A percentile compares a stretch with the other conserved stretches of the same genome.
These are phyloP conservation scores for Bruguiera sexangula DNA, from an alignment of 345 rosid species.

Conservation along the genomic window DNA sequence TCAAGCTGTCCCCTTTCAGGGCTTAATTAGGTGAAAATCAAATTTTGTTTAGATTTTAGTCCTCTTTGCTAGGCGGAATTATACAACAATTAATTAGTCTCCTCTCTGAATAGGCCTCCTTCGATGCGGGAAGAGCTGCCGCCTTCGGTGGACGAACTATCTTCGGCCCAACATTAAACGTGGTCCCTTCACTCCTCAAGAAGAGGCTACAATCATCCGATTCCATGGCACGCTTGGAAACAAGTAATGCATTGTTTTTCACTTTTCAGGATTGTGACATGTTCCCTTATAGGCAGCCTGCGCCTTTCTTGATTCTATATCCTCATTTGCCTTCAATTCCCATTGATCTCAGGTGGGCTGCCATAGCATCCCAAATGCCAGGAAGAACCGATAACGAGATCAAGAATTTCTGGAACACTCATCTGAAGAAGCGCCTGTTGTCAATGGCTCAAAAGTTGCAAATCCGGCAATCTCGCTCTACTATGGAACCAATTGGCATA, in stretches of 20 bases:
- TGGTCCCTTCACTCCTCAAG: conserved; percentile 37
- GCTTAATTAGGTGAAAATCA: too few species aligned
- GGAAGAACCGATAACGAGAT: conserved; percentile 46
- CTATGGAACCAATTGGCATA: not conserved
- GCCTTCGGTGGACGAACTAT: conserved; percentile 46
- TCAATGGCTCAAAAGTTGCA: not conserved
- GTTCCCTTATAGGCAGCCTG: too few species aligned
- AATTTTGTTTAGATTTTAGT: too few species aligned
- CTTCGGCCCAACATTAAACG: conserved; percentile 39
- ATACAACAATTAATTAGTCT: too few species aligned
- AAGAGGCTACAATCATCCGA: conserved; percentile 27
- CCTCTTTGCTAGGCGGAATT: not conserved
- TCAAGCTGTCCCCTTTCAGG: too few species aligned
- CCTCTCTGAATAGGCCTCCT: conserved; percentile 12
- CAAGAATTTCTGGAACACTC: conserved; percentile 40
- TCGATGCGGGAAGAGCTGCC: conserved; percentile 44
- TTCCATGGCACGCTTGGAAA: conserved; percentile 36
- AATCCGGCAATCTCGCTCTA: conserved; percentile 8
- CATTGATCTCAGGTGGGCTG: conserved; percentile 34
- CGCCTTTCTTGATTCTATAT: not conserved
- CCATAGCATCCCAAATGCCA: conserved; percentile 40
- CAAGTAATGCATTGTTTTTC: conserved; percentile 23
- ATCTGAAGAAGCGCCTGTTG: conserved; percentile 27
- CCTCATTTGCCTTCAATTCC: not conserved
- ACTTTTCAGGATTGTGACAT: too few species aligned